Conservation (phyloP, 805 yeast species). For the Candida insectorum region DNA sequence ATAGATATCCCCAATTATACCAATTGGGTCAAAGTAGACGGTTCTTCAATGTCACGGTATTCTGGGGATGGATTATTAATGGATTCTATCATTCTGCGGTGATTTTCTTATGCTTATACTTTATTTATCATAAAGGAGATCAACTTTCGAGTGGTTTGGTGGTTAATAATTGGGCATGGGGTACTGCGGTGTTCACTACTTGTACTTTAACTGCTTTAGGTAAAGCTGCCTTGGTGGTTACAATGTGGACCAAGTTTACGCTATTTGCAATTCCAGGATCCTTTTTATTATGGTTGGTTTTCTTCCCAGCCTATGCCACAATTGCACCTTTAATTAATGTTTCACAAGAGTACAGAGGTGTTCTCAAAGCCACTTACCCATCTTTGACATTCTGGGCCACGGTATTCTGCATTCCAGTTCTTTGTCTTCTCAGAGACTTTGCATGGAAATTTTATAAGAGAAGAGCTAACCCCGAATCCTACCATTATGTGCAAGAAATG, state of each 20-base stretch:
- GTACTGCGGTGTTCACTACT: slow-evolving; percentile 82
- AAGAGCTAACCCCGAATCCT: slow-evolving; percentile 85
- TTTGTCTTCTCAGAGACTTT: slow-evolving; percentile 83
- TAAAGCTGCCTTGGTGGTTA: slow-evolving; percentile 89
- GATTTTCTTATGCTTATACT: slow-evolving; percentile 67
- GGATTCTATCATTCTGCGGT: slow-evolving; percentile 93
- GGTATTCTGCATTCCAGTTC: slow-evolving; percentile 65
- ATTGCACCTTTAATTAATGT: slow-evolving; percentile 82
- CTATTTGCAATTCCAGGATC: slow-evolving; percentile 94
- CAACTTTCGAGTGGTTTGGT: slow-evolving; percentile 63
- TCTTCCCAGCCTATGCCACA: slow-evolving; percentile 83
- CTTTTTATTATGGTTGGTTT: slow-evolving; percentile 72
- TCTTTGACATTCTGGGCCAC: slow-evolving; percentile 82
- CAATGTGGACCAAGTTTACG: slow-evolving; percentile 93
- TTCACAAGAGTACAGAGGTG: slow-evolving; percentile 82
- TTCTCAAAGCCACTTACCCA: slow-evolving; percentile 70
- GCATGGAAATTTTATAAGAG: slow-evolving; percentile 94
- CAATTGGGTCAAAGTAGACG: slow-evolving; percentile 84
- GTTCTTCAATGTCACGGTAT: slow-evolving; percentile 85
- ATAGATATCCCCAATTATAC: slow-evolving; percentile 89
- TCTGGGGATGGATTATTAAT: slow-evolving; percentile 96
- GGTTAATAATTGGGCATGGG: slow-evolving; percentile 94
- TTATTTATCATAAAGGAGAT: slow-evolving; percentile 67
- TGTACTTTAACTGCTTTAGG: slow-evolving; percentile 88
- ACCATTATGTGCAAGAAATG: slow-evolving; percentile 94